phyloP scores from a whole-genome alignment of 371 early-diverging fungal genomes.

The Capniomyces stellatus region DNA sequence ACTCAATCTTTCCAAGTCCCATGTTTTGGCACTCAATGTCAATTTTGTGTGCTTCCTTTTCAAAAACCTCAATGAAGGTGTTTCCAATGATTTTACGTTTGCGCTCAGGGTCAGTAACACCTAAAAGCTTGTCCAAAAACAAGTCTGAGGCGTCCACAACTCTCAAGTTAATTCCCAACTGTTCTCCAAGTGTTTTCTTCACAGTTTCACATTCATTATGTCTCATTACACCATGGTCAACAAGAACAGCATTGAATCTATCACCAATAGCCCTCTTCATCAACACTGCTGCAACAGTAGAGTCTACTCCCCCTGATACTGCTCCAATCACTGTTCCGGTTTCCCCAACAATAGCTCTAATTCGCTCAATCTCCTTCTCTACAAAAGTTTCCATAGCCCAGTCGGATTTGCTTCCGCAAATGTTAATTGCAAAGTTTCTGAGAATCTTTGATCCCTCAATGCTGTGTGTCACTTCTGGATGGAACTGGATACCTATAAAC shows the following conservation, averaged over 20 bases:
- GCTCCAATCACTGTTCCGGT: conserved; percentile 90
- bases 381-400: conserved; percentile 95
- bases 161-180: conserved; percentile 86
- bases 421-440: conserved; percentile 77
- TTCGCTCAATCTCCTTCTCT: conserved; percentile 89
- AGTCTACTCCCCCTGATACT: conserved; percentile 92
- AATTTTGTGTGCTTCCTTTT: conserved; percentile 74
- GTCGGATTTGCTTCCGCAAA: conserved; percentile 62
- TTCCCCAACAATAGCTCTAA: conserved; percentile 76
- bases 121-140: conserved; percentile 72
- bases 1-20: conserved; percentile 61
- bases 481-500: conserved; percentile 98
- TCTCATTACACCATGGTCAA: conserved; percentile 97
- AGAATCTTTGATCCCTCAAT: conserved; percentile 64
- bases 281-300: conserved; percentile 88
- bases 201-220: conserved; percentile 77
- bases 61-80: conserved; percentile 94
- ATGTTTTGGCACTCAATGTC: conserved; percentile 47
- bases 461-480: conserved; percentile 95
- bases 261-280: conserved; percentile 95
- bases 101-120: conserved; percentile 85
- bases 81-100: conserved; percentile 97
- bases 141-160: conserved; percentile 77
- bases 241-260: conserved; percentile 93
- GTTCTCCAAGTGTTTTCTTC: conserved; percentile 61